Conservation (phyloP, 2,329 filamentous ascomycete species). For the Penicillium sp. region DNA sequence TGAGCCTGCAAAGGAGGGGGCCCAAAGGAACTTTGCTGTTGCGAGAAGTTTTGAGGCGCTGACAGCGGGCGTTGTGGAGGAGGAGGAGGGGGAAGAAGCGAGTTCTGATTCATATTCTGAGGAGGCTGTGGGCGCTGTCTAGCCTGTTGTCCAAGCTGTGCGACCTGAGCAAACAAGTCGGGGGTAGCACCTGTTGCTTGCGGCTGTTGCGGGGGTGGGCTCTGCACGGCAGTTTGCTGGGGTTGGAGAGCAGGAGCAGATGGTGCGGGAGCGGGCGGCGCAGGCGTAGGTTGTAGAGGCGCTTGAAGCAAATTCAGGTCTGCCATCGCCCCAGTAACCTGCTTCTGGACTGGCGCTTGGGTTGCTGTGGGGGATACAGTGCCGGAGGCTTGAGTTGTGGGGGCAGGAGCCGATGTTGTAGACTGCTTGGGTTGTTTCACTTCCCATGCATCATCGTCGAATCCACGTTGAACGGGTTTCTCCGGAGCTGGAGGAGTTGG, state of each 20-base stretch:
- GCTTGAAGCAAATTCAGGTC: slow-evolving; percentile 68
- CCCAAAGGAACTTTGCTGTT: slow-evolving; percentile 72
- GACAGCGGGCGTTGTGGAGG: slow-evolving; percentile 83
- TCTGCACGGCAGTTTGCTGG: slow-evolving; percentile 45
- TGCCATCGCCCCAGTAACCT: slow-evolving; percentile 70
- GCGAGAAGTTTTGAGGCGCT: slow-evolving; percentile 77
- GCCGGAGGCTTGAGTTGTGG: slow-evolving; percentile 24
- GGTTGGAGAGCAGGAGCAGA: slow-evolving; percentile 47
- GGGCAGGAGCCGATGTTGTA: slow-evolving; percentile 44
- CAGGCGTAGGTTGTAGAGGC: slow-evolving; percentile 60
- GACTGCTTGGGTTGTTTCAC: slow-evolving; percentile 77
- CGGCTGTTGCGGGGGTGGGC: slow-evolving; percentile 38
- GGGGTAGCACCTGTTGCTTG: slow-evolving; percentile 51
- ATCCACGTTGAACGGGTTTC: slow-evolving; percentile 63
- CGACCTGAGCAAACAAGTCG: slow-evolving; percentile 56
- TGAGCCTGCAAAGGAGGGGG: slow-evolving; percentile 80
- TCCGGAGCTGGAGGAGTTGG: slow-evolving; percentile 53
- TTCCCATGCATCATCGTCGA: slow-evolving; percentile 97
- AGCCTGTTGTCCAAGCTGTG: slow-evolving; percentile 39
- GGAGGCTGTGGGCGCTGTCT: slow-evolving; percentile 75
- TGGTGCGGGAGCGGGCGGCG: slow-evolving; percentile 54
- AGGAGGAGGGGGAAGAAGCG: slow-evolving; percentile 71
- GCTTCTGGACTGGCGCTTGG: slow-evolving; percentile 30
- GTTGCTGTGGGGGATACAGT: slow-evolving; percentile 41
- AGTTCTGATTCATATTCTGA: slow-evolving; percentile 62